These are phyloP conservation scores for Hygrocybe punicea DNA, from an alignment of 768 basidiomycete genomes.

Conservation along the genomic window DNA sequence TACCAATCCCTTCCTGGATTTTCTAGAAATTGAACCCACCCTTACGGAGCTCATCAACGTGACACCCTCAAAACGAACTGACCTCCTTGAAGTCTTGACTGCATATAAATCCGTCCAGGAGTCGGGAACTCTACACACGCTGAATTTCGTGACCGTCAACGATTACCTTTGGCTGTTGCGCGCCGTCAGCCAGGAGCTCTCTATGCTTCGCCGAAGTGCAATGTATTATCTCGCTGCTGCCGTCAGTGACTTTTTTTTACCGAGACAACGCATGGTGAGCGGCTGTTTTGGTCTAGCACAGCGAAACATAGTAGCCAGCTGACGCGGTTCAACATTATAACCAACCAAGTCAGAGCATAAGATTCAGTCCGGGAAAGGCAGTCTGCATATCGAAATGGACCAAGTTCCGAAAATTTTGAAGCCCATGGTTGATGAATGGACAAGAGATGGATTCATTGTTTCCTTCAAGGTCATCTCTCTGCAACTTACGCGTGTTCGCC, in stretches of 20 bases:
- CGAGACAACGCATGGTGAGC: slow-evolving; percentile 82
- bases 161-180: slow-evolving; percentile 93
- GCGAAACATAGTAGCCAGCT: background rate
- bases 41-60: slow-evolving; percentile 52
- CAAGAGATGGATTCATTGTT: slow-evolving; percentile 83
- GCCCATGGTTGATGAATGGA: slow-evolving; percentile 93
- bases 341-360: slow-evolving; percentile 84
- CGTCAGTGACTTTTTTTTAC: slow-evolving; percentile 97
- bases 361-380: slow-evolving; percentile 96
- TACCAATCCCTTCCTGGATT: slow-evolving; percentile 95
- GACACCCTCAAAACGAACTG: slow-evolving; percentile 56
- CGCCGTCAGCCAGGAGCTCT: slow-evolving; percentile 76
- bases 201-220: slow-evolving; percentile 60
- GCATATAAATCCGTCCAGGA: slow-evolving; percentile 79
- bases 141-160: slow-evolving; percentile 91
- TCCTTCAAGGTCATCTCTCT: slow-evolving; percentile 83
- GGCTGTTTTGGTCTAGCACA: background rate
- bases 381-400: slow-evolving; percentile 94
- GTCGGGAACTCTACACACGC: slow-evolving; percentile 70
- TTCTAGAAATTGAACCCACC: slow-evolving; percentile 65
- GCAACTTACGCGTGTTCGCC: too few relatives aligned
- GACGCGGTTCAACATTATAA: background rate
- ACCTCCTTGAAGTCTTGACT: slow-evolving; percentile 68
- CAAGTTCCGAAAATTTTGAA: slow-evolving; percentile 96
- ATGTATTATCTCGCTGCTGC: slow-evolving; percentile 98